Percentiles rank a stretch among this genome's conserved stretches.
Conservation (phyloP, 1,284 basidiomycete species). For the Cutaneotrichosporon cutaneum region DNA sequence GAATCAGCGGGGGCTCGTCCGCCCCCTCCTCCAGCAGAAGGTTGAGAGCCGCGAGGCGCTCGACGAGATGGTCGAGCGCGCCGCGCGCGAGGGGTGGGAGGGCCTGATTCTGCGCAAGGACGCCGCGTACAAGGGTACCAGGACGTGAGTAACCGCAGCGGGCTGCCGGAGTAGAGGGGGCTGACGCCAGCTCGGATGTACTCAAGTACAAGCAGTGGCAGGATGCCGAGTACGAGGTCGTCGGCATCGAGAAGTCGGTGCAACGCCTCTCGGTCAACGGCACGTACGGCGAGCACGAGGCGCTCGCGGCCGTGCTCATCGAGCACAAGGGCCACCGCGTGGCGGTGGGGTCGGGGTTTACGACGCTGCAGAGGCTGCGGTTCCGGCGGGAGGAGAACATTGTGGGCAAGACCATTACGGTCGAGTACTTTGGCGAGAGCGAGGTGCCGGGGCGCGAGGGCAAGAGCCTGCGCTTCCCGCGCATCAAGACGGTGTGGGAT, state of each 20-base stretch:
- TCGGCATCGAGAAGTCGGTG: constrained; percentile 27
- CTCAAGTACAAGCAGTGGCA: constrained; percentile 51
- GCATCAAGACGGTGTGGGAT: constrained; percentile 48
- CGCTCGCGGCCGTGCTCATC: constrained; percentile 43
- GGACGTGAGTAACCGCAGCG: constrained; percentile 41
- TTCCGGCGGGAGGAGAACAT: constrained; percentile 43
- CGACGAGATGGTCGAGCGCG: constrained; percentile 38
- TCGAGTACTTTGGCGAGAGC: constrained; percentile 50
- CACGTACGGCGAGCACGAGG: constrained; percentile 37
- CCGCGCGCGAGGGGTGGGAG: constrained; percentile 48
- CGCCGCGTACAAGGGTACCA: constrained; percentile 39
- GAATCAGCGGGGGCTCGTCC: constrained; percentile 14
- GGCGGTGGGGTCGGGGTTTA: constrained; percentile 46
- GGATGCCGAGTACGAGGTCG: constrained; percentile 48
- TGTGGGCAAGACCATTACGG: constrained; percentile 49
- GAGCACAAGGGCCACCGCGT: constrained; percentile 44
- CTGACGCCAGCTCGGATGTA: constrained; percentile 34
- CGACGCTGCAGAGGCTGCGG: constrained; percentile 40
- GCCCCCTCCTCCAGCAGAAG: constrained; percentile 35
- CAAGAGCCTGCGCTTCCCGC: constrained; percentile 46
- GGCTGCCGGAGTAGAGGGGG: no score
- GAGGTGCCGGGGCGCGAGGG: constrained; percentile 27
- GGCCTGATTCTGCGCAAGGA: constrained; percentile 48
- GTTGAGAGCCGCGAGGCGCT: constrained; percentile 30
- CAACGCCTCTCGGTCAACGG: constrained; percentile 44